These are phyloP conservation scores for Barnettozyma sucrosica DNA, from an alignment of 805 yeast genomes.

Conservation along the genomic window DNA sequence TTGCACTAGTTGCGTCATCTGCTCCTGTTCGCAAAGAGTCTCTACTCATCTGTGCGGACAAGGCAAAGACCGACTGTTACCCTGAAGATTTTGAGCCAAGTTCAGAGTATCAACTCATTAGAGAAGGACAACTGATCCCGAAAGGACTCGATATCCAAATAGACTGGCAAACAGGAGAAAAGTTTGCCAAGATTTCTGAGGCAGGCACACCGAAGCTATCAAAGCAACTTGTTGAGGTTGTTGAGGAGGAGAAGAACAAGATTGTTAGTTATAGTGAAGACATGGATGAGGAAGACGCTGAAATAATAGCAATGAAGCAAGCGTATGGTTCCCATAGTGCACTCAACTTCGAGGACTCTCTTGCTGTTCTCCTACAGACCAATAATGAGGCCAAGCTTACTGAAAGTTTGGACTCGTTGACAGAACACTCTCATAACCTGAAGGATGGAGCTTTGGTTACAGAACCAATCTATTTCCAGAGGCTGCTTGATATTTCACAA, in stretches of 20 bases:
- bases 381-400: slow-evolving; percentile 11
- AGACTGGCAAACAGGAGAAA: slow-evolving; percentile 63
- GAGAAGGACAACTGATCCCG: slow-evolving; percentile 72
- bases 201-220: slow-evolving; percentile 1
- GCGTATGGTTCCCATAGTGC: slow-evolving; percentile 14
- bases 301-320: slow-evolving; percentile 20
- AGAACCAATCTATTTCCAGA: slow-evolving; percentile 27
- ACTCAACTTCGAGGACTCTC: slow-evolving; percentile 17
- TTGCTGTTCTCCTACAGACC: slow-evolving; percentile 3
- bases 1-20: slow-evolving; percentile 3
- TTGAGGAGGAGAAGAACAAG: slow-evolving; percentile 15
- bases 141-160: slow-evolving; percentile 65
- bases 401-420: slow-evolving; percentile 33
- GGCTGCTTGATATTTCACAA: slow-evolving; percentile 26
- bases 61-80: slow-evolving; percentile 49
- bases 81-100: slow-evolving; percentile 59
- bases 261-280: slow-evolving; percentile 13
- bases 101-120: slow-evolving; percentile 61
- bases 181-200: slow-evolving; percentile 58
- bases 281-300: slow-evolving; percentile 18
- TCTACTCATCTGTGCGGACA: slow-evolving; percentile 35
- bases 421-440: slow-evolving; percentile 62
- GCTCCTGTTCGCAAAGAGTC: slow-evolving; percentile 2
- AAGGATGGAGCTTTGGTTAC: slow-evolving; percentile 52
- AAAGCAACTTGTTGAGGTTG: slow-evolving; percentile 9